phyloP scores from a whole-genome alignment of 2,329 filamentous ascomycete genomes.

The Zalaria obscura region DNA sequence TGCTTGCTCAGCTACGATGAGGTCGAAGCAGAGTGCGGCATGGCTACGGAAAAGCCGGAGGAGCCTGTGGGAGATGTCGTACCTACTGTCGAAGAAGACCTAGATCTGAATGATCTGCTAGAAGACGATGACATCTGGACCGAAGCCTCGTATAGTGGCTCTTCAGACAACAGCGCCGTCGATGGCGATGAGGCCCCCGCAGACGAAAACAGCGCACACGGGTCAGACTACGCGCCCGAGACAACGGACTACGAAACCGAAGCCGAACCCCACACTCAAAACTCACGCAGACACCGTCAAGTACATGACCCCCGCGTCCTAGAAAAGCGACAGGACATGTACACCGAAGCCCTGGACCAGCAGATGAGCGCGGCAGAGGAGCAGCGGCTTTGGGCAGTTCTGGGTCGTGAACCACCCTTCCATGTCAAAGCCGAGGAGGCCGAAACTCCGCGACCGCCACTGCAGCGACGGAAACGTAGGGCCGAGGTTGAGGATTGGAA shows the following conservation, averaged over 20 bases:
- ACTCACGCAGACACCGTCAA: background rate
- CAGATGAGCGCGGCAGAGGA: slow-evolving; percentile 31
- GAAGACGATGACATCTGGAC: slow-evolving; percentile 26
- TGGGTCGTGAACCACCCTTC: slow-evolving; percentile 19
- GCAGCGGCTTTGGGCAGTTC: slow-evolving; percentile 25
- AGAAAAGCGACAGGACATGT: slow-evolving; percentile 21
- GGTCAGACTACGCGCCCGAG: background rate
- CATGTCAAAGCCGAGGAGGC: slow-evolving; percentile 9
- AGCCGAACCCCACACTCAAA: background rate
- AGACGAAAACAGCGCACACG: background rate
- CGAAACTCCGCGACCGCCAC: slow-evolving; percentile 10
- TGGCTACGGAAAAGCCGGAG: background rate
- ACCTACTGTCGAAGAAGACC: slow-evolving; percentile 5
- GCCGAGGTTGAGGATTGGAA: slow-evolving; percentile 30
- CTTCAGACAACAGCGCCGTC: background rate
- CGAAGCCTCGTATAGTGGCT: slow-evolving; percentile 9
- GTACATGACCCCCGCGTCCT: slow-evolving; percentile 5
- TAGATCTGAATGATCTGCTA: slow-evolving; percentile 27
- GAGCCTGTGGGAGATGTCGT: slow-evolving; percentile 1
- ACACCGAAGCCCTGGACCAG: slow-evolving; percentile 34
- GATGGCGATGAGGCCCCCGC: slow-evolving; percentile 6
- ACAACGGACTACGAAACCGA: background rate
- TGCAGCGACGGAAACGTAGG: slow-evolving; percentile 17
- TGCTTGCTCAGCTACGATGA: slow-evolving; percentile 22
- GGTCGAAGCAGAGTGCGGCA: slow-evolving; percentile 25